Percentiles rank a stretch among this genome's conserved stretches.
These are phyloP conservation scores for Teratosphaeria gauchensis DNA, from an alignment of 2,329 filamentous ascomycete species.

Conservation along the genomic window DNA sequence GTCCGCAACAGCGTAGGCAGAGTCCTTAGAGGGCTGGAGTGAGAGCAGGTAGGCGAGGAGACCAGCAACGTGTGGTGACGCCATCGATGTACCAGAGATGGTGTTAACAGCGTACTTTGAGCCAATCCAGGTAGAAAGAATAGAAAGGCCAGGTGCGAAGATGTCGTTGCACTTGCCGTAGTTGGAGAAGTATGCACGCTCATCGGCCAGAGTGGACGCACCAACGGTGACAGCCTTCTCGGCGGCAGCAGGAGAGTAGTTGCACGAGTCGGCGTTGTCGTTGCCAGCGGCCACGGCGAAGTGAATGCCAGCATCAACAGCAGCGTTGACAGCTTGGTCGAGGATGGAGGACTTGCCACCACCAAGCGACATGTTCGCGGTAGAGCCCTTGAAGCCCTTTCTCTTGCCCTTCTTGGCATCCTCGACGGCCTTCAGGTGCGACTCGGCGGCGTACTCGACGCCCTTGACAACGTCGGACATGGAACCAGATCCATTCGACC, in stretches of 20 bases:
- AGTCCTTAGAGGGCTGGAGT: constrained; percentile 82
- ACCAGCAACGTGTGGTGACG: constrained; percentile 91
- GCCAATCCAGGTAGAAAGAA: constrained; percentile 96
- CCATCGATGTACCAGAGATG: constrained; percentile 99
- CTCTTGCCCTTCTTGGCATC: constrained; percentile 75
- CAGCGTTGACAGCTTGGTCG: constrained; percentile 87
- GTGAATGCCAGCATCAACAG: constrained; percentile 84
- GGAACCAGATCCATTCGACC: constrained; percentile 91
- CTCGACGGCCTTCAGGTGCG: constrained; percentile 66
- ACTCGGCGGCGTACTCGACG: constrained; percentile 83
- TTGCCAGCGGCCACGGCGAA: constrained; percentile 98
- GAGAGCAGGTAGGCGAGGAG: constrained; percentile 97
- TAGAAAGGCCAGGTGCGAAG: constrained; percentile 84
- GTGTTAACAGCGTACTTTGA: constrained; percentile 94
- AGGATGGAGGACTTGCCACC: constrained; percentile 92
- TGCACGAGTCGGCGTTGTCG: constrained; percentile 97
- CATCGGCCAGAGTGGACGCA: constrained; percentile 84
- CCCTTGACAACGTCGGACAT: constrained; percentile 99
- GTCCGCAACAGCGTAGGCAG: constrained; percentile 77
- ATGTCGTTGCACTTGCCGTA: constrained; percentile 99
- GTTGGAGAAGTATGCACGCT: constrained; percentile 99
- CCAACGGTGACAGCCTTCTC: constrained; percentile 89
- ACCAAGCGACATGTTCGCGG: constrained; percentile 98
- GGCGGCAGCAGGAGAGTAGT: constrained; percentile 94
- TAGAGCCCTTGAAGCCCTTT: constrained; percentile 97